phyloP scores from a whole-genome alignment of 306 rosid genomes.

The Purshia tridentata region DNA sequence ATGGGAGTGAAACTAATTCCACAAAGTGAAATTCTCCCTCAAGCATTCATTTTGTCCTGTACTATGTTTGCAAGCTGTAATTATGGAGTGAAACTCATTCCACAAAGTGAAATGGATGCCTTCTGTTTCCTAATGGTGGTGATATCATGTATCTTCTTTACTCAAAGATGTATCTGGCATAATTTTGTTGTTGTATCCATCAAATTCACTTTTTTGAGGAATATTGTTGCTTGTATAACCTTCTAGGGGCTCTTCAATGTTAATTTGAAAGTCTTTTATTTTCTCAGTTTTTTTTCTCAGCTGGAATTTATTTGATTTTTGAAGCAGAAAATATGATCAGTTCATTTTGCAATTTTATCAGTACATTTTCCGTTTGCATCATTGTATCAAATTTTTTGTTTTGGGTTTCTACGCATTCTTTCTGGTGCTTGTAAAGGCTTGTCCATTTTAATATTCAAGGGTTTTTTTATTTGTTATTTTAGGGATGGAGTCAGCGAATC shows the following conservation, averaged over 20 bases:
- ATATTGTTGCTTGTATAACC: not conserved
- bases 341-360: not conserved
- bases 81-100: not conserved
- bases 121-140: not conserved
- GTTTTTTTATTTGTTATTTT: constrained; percentile 21
- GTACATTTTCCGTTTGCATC: not conserved
- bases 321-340: not conserved
- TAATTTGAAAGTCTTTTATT: not conserved
- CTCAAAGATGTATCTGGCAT: not conserved
- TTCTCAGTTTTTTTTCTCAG: not conserved
- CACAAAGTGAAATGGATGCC: not conserved
- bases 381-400: not conserved
- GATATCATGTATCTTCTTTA: not conserved
- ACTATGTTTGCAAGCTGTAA: not conserved
- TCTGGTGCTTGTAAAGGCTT: constrained; percentile 11
- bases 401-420: not conserved
- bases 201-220: not conserved
- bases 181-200: not conserved
- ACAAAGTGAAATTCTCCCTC: too few species aligned
- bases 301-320: not conserved
- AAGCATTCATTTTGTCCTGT: not conserved
- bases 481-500: constrained; percentile 97
- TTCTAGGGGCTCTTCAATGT: not conserved
- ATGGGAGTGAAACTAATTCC: too few species aligned
- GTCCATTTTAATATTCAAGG: constrained; percentile 19